Percentiles rank a stretch among this genome's conserved stretches.
These are phyloP conservation scores for Evernia prunastri DNA, from an alignment of 495 filamentous ascomycete genomes.

Conservation along the genomic window DNA sequence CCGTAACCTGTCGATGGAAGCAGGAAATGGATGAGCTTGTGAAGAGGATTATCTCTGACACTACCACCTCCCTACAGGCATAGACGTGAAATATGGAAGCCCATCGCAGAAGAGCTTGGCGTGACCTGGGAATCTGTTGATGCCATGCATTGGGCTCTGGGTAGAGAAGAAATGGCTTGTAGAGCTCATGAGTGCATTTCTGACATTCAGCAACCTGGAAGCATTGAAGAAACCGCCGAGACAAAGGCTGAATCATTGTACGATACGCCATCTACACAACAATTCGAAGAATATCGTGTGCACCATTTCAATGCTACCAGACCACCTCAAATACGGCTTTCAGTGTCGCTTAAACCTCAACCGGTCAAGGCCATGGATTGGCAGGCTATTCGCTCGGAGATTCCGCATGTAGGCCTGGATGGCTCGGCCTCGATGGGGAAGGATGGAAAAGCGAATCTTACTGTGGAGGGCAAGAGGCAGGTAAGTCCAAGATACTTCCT, in stretches of 20 bases:
- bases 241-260: not conserved
- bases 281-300: slow-evolving; percentile 9
- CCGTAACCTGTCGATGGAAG: not conserved
- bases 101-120: slow-evolving; percentile 17
- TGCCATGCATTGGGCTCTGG: slow-evolving; percentile 16
- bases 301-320: slow-evolving; percentile 12
- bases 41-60: not conserved
- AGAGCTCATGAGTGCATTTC: not conserved
- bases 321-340: slow-evolving; percentile 10
- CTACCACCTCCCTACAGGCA: not conserved
- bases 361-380: not conserved
- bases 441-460: slow-evolving; percentile 17
- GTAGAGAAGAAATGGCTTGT: slow-evolving; percentile 1
- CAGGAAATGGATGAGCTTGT: not conserved
- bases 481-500: slow-evolving; percentile 3
- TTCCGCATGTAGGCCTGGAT: not conserved
- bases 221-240: not conserved
- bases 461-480: slow-evolving; percentile 22
- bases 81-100: slow-evolving; percentile 9
- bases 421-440: not conserved
- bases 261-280: not conserved
- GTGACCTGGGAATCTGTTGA: slow-evolving; percentile 15
- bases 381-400: not conserved
- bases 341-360: not conserved
- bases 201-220: not conserved